Conservation (phyloP, 2,329 filamentous ascomycete genomes). For the Fusarium sp. region DNA sequence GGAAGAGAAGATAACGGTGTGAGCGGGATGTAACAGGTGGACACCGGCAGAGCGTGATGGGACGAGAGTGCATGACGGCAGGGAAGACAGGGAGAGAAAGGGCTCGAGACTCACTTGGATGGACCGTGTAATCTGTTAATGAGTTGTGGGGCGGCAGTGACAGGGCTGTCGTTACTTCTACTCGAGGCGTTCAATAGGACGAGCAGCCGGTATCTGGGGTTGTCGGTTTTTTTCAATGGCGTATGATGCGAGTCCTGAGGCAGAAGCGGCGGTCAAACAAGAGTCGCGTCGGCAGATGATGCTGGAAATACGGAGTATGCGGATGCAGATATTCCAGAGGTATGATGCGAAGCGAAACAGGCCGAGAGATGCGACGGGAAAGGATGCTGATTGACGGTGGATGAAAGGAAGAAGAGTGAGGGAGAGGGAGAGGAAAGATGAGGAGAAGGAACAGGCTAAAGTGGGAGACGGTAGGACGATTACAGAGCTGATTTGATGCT, state of each 20-base stretch:
- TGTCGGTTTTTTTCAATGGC: constrained; percentile 28
- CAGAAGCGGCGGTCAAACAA: constrained; percentile 39
- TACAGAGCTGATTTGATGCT: constrained; percentile 22
- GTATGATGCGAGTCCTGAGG: constrained; percentile 33
- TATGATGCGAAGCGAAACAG: constrained; percentile 4
- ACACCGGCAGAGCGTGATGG: constrained; percentile 45
- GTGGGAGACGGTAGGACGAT: constrained; percentile 38
- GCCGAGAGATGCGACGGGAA: constrained; percentile 13
- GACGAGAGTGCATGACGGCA: constrained; percentile 47
- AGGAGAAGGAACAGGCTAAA: constrained; percentile 36
- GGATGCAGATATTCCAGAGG: constrained; percentile 16
- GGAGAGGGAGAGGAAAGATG: constrained; percentile 29
- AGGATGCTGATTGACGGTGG: constrained; percentile 17
- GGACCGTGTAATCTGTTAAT: constrained; percentile 46
- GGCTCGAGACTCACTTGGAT: constrained; percentile 45
- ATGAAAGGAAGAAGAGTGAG: constrained; percentile 22
- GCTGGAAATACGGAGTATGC: constrained; percentile 3
- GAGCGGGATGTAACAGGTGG: constrained; percentile 44
- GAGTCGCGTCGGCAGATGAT: constrained; percentile 36
- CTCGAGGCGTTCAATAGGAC: constrained; percentile 45
- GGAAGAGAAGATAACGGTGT: constrained; percentile 39
- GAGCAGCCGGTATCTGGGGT: constrained; percentile 40
- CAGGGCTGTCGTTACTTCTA: constrained; percentile 48
- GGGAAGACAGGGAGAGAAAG: constrained; percentile 40
- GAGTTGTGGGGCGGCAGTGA: constrained; percentile 47